Conservation (phyloP, 225 moss, liverwort and hornwort species). For the Physcomitrium patens region DNA sequence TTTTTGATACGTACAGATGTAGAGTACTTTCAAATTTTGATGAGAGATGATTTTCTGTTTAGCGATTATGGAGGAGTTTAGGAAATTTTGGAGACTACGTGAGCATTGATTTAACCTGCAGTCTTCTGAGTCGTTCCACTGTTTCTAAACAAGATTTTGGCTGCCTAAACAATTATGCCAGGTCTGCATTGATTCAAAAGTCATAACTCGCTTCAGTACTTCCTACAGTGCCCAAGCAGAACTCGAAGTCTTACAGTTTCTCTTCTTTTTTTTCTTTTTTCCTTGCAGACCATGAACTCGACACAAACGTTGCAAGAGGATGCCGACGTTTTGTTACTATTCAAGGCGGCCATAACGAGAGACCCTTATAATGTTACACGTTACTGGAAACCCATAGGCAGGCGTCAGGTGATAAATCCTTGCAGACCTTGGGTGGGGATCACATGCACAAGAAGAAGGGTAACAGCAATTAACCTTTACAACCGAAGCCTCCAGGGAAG, state of each 20-base stretch:
- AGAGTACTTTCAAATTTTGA: not conserved
- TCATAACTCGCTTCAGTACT: too few species aligned
- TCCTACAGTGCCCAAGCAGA: too few species aligned
- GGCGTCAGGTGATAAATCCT: constrained; percentile 45
- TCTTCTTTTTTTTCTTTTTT: too few species aligned
- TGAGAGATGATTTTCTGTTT: too few species aligned
- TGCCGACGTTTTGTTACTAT: constrained; percentile 33
- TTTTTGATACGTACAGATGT: not conserved
- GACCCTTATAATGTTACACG: constrained; percentile 44
- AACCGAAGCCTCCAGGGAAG: constrained; percentile 43
- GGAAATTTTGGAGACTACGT: too few species aligned
- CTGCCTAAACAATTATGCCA: too few species aligned
- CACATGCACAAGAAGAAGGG: constrained; percentile 53
- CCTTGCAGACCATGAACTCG: constrained; percentile 35
- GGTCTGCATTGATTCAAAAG: not conserved
- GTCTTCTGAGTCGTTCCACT: too few species aligned
- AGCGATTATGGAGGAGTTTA: too few species aligned
- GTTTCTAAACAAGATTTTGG: too few species aligned
- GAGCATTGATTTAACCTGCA: too few species aligned
- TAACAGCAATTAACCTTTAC: constrained; percentile 40
- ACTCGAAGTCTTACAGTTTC: too few species aligned
- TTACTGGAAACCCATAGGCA: constrained; percentile 61
- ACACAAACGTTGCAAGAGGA: constrained; percentile 51
- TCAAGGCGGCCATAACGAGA: constrained; percentile 49
- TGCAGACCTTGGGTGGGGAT: constrained; percentile 45